Conservation (phyloP, 2,329 filamentous ascomycete species). For the Fusarium chuoi region DNA sequence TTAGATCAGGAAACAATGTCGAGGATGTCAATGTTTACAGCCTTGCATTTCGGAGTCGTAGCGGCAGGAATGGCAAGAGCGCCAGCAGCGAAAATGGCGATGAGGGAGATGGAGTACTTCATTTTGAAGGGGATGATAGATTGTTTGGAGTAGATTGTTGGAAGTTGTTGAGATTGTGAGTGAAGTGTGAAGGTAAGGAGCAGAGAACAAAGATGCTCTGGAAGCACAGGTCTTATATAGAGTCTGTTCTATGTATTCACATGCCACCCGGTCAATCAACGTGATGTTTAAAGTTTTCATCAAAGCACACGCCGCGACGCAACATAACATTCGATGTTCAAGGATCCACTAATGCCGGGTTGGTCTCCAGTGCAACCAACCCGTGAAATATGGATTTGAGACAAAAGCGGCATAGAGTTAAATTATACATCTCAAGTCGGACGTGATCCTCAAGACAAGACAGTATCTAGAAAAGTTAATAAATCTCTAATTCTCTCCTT, state of each 20-base stretch:
- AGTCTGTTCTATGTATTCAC: neutral
- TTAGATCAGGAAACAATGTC: neutral
- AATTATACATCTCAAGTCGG: neutral
- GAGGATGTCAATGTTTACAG: neutral
- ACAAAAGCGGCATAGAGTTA: neutral
- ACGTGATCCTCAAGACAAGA: accelerated
- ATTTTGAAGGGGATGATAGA: neutral
- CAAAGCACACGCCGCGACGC: neutral
- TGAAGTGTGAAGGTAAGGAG: neutral
- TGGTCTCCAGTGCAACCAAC: neutral
- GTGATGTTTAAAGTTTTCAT: neutral
- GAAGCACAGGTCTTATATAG: neutral
- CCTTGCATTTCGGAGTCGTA: neutral
- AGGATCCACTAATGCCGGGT: neutral
- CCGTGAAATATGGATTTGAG: too few species aligned
- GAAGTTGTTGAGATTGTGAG: neutral
- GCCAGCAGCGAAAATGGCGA: neutral
- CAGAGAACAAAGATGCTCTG: neutral
- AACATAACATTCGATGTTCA: neutral
- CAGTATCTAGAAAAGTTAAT: accelerated
- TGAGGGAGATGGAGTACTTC: neutral
- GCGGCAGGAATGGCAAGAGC: neutral
- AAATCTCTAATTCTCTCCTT: too few species aligned
- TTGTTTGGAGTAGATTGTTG: too few species aligned
- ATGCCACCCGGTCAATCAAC: neutral